Evolutionary conservation across 495 filamentous ascomycete species (phyloP).

Genomic region (Neurospora sp.): DNA sequence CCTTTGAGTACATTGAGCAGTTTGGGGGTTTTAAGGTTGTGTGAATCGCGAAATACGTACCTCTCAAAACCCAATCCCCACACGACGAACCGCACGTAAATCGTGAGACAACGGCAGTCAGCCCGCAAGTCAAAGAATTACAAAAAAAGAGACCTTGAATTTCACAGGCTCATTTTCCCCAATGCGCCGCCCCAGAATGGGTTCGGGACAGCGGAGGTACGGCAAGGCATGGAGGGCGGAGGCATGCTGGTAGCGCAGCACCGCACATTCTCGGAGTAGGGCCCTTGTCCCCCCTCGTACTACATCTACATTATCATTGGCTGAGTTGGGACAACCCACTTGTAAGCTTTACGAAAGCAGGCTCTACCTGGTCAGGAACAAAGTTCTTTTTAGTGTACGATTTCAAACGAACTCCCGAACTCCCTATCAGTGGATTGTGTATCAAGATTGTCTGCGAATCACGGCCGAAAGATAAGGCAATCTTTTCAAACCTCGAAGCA

Average conservation of each 20-base stretch:
- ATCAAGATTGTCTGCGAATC: neutral
- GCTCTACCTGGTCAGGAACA: neutral
- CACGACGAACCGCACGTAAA: neutral
- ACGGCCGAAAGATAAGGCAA: neutral
- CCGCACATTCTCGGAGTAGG: neutral
- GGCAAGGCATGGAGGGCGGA: neutral
- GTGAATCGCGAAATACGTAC: neutral
- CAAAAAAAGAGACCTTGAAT: neutral
- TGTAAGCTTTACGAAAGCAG: neutral
- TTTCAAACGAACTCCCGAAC: neutral
- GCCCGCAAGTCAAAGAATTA: neutral
- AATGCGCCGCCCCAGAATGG: neutral
- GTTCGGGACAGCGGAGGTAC: neutral
- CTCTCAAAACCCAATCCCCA: neutral
- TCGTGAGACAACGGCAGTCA: neutral
- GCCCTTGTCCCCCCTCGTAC: neutral
- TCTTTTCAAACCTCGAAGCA: neutral
- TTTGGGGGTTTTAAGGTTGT: neutral
- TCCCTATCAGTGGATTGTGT: neutral
- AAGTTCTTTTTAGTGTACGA: neutral
- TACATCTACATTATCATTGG: neutral
- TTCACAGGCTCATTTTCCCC: neutral
- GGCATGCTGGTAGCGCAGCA: neutral
- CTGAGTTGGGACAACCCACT: neutral
- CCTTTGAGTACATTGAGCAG: neutral